Evolutionary conservation across 208 protist genomes (phyloP), one percentile per base, ranked within the genome.

Genomic region (Leishmania guyanensis): DNA sequence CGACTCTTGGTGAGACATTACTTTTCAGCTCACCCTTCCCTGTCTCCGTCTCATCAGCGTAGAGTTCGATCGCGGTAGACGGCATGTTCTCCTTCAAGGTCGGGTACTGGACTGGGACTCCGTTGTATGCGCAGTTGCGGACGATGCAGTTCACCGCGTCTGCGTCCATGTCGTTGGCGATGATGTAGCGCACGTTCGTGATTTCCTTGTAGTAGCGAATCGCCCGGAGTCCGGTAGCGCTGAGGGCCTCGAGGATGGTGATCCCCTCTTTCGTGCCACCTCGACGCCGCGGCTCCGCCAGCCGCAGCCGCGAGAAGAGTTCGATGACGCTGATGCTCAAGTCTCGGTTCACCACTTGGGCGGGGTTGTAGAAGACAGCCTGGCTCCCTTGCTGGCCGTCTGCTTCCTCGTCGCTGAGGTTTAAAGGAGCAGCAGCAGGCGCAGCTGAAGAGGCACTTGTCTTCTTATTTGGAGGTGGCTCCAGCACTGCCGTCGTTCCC

Each of bases 121-220:
- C 89, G 85, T 99, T 99, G 86, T 94, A 98, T 5, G 87, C 89
- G 78, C 99, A 93, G 90, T 99, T 99, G 33, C 92, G 87, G 39
- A 84, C 54, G 60, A 99, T 99, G 76, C 93, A 92, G 50, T 95
- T 90, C 36, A 99, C 98, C 2, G 99, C 99, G 66, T 96, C 94
- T 0, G 81, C 73, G 72, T 98, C 94, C 48, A 99, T 81, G 87
- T 99, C 99, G 85, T 99, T 99, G 22, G 98, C 98, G 43, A 99
- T 97, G 85, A 99, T 99, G 78, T 89, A 96, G 36, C 95, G 91
- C n/a, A 99, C 86, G 46, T 95, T 94, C 12, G 90, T 90, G 73
- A 99, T 96, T 81, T 99, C 99, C 83, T 99, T 99, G 68, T 86
- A 98, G 88, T 99, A 99, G 48, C 99, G 96, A 77, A 99, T 97